These are phyloP conservation scores for Cercospora sp. DNA, from an alignment of 2,329 filamentous ascomycete genomes.

Conservation along the genomic window DNA sequence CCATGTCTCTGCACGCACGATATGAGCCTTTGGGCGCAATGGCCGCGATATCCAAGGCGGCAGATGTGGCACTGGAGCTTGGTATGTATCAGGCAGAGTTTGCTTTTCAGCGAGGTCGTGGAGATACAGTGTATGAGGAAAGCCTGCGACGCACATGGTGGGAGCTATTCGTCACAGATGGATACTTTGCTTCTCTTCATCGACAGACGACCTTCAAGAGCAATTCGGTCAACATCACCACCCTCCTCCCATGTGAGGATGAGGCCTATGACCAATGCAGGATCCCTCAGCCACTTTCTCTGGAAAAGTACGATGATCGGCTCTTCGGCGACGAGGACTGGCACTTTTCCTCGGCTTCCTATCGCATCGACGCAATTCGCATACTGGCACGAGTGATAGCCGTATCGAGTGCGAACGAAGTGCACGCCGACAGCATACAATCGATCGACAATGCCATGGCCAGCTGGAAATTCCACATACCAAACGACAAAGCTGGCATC, in stretches of 20 bases:
- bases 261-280: conserved; percentile 59
- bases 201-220: conserved; percentile 69
- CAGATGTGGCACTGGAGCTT: conserved; percentile 71
- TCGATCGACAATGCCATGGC: conserved; percentile 61
- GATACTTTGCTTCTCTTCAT: conserved; percentile 79
- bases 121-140: conserved; percentile 71
- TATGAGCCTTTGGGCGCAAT: conserved; percentile 69
- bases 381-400: conserved; percentile 75
- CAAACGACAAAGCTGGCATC: conserved; percentile 67
- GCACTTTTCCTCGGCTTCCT: conserved; percentile 79
- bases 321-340: conserved; percentile 71
- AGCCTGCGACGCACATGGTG: conserved; percentile 90
- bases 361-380: conserved; percentile 76
- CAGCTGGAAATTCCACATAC: conserved; percentile 80
- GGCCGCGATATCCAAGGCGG: conserved; percentile 65
- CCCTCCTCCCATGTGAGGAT: conserved; percentile 79
- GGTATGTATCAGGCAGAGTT: conserved; percentile 71
- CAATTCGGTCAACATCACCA: conserved; percentile 66
- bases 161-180: conserved; percentile 79
- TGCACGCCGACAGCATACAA: conserved; percentile 48
- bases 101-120: conserved; percentile 62
- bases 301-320: conserved; percentile 74
- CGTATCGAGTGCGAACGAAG: conserved; percentile 37
- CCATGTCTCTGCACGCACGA: conserved; percentile 75
- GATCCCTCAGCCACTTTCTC: conserved; percentile 56